These are phyloP conservation scores for Gentiana straminea DNA, from an alignment of 257 asterid genomes.

Conservation along the genomic window DNA sequence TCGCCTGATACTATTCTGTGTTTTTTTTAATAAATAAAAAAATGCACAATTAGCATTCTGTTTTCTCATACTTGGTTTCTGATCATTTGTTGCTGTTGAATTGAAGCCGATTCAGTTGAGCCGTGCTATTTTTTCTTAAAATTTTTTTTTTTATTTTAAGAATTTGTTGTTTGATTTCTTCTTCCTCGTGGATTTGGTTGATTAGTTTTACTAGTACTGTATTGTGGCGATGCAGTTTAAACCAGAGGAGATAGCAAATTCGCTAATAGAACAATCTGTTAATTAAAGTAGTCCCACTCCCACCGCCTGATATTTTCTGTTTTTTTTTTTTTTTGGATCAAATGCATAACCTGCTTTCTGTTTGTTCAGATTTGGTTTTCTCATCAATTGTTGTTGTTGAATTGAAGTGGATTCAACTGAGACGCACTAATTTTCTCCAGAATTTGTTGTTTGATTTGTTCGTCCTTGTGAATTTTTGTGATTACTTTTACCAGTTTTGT, in stretches of 20 bases:
- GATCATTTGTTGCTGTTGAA: too few relatives aligned
- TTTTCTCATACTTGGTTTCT: too few relatives aligned
- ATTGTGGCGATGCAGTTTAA: constrained; percentile 21
- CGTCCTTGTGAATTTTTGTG: not conserved
- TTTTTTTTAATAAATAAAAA: too few relatives aligned
- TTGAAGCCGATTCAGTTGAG: not conserved
- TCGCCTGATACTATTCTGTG: too few relatives aligned
- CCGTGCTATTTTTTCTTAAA: too few relatives aligned
- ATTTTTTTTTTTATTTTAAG: too few relatives aligned
- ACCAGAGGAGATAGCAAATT: constrained; percentile 22
- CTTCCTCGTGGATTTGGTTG: not conserved
- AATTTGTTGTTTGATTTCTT: not conserved
- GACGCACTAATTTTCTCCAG: too few relatives aligned
- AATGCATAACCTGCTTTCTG: not conserved
- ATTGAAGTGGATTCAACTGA: not conserved
- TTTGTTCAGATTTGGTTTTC: not conserved
- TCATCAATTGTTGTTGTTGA: not conserved
- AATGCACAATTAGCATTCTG: too few relatives aligned
- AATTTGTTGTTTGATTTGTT: not conserved
- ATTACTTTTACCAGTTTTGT: not conserved
- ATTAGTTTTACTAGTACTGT: not conserved
- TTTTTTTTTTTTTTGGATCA: not conserved
- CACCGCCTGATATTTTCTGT: too few relatives aligned
- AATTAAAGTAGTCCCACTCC: too few relatives aligned
- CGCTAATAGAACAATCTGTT: too few relatives aligned